Evolutionary conservation across 192 early-diverging fungal species (phyloP).

Genomic region (Spizellomyces punctatus): DNA sequence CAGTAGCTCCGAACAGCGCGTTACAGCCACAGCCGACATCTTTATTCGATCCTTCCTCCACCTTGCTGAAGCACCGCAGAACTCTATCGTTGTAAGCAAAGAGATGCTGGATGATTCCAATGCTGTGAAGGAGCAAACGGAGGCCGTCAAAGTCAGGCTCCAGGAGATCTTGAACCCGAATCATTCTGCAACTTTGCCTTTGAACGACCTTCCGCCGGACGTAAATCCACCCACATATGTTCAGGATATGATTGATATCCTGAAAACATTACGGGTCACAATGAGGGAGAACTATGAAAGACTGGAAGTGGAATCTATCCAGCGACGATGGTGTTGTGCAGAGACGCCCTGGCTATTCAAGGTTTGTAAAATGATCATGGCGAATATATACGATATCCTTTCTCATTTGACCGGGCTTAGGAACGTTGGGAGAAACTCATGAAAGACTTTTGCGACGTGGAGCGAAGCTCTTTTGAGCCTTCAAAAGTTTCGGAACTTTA

Average conservation of each 20-base stretch:
- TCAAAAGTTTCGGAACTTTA: constrained; percentile 91
- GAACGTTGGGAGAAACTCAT: constrained; percentile 98
- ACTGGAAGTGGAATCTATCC: constrained; percentile 61
- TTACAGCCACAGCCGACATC: constrained; percentile 78
- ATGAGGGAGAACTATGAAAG: constrained; percentile 80
- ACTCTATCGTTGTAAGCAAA: constrained; percentile 73
- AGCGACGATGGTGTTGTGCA: constrained; percentile 86
- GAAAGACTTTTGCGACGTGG: constrained; percentile 77
- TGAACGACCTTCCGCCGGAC: neutral
- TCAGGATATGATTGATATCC: constrained; percentile 68
- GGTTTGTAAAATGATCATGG: constrained; percentile 15
- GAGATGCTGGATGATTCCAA: constrained; percentile 95
- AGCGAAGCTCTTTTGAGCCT: constrained; percentile 55
- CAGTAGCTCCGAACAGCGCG: constrained; percentile 84
- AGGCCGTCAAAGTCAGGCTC: constrained; percentile 79
- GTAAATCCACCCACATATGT: constrained; percentile 48
- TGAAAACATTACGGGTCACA: constrained; percentile 64
- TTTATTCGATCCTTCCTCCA: constrained; percentile 71
- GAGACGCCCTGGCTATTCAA: constrained; percentile 81
- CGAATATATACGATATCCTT: neutral
- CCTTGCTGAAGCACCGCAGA: constrained; percentile 56
- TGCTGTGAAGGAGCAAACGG: constrained; percentile 93
- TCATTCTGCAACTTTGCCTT: constrained; percentile 18
- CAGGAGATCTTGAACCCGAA: constrained; percentile 65
- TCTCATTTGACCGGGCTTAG: constrained; percentile 13